Evolutionary conservation across 169 alveolate genomes (phyloP).

Genomic region (Plasmodium gallinaceum): DNA sequence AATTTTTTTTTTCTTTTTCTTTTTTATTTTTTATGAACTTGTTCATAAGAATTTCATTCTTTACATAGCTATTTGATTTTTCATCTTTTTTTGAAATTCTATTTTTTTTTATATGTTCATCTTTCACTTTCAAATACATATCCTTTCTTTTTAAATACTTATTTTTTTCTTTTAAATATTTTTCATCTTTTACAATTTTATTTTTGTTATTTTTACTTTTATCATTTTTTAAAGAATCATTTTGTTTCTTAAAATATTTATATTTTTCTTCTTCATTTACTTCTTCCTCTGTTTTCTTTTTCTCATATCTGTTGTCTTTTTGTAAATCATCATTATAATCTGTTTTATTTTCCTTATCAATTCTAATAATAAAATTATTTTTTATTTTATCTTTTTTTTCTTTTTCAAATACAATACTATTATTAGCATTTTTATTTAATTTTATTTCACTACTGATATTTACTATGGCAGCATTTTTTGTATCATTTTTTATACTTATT

Average conservation of each 20-base stretch:
- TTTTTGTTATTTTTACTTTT: neutral
- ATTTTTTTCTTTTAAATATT: constrained; percentile 42
- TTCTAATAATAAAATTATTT: neutral
- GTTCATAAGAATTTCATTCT: neutral
- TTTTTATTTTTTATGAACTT: neutral
- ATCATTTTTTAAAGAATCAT: neutral
- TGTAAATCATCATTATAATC: no score
- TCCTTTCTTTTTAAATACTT: constrained; percentile 54
- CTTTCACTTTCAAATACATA: constrained; percentile 49
- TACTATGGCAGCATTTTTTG: neutral
- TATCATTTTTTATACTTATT: neutral
- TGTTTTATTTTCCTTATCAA: no score
- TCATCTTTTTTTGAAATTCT: neutral
- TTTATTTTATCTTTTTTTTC: neutral
- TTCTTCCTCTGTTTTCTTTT: no score
- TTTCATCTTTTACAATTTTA: constrained; percentile 10
- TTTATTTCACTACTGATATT: neutral
- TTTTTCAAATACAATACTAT: neutral
- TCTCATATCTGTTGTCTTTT: no score
- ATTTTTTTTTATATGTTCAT: constrained; percentile 1
- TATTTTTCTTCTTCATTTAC: no score
- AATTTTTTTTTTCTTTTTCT: neutral
- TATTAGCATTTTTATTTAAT: neutral
- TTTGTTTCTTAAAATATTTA: neutral
- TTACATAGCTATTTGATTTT: no score